These are phyloP conservation scores for Tylopilus orsonianus DNA, from an alignment of 1,284 basidiomycete genomes.

Conservation along the genomic window DNA sequence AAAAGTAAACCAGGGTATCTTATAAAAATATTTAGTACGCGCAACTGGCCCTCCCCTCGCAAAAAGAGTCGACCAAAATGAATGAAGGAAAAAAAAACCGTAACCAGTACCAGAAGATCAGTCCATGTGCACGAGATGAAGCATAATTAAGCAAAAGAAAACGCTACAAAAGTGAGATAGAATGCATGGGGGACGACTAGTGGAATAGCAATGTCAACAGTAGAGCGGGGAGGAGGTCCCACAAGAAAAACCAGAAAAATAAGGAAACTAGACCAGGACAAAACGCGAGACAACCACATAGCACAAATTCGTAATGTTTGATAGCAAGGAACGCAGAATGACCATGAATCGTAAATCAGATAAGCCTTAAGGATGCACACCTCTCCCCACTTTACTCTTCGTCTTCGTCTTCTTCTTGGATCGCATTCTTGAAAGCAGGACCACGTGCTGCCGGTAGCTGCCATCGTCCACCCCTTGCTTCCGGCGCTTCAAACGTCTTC, in stretches of 20 bases:
- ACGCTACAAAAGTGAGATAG: constrained; percentile 14
- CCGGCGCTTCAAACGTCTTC: constrained; percentile 45
- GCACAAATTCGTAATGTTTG: constrained; percentile 11
- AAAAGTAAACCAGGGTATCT: constrained; percentile 27
- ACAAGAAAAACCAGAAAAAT: constrained; percentile 6
- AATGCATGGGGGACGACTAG: constrained; percentile 9
- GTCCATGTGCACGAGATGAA: constrained; percentile 8
- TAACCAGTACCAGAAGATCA: constrained; percentile 22
- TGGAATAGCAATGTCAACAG: constrained; percentile 23
- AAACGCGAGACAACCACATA: constrained; percentile 4
- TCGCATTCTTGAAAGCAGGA: constrained; percentile 61
- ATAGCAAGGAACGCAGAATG: constrained; percentile 9
- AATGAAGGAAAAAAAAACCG: constrained; percentile 15
- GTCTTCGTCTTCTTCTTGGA: constrained; percentile 76
- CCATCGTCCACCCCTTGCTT: constrained; percentile 51
- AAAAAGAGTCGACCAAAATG: constrained; percentile 3
- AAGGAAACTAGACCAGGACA: constrained; percentile 1
- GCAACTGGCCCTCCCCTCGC: constrained; percentile 9
- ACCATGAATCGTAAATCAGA: constrained; percentile 5
- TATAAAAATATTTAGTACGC: constrained; percentile 16
- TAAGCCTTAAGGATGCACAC: constrained; percentile 4
- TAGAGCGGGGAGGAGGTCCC: constrained; percentile 1
- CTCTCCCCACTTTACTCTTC: constrained; percentile 46
- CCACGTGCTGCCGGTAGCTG: constrained; percentile 65
- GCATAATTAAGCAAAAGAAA: not conserved